Conservation (phyloP, 2,329 filamentous ascomycete genomes). For the Incumbomyces lentus region DNA sequence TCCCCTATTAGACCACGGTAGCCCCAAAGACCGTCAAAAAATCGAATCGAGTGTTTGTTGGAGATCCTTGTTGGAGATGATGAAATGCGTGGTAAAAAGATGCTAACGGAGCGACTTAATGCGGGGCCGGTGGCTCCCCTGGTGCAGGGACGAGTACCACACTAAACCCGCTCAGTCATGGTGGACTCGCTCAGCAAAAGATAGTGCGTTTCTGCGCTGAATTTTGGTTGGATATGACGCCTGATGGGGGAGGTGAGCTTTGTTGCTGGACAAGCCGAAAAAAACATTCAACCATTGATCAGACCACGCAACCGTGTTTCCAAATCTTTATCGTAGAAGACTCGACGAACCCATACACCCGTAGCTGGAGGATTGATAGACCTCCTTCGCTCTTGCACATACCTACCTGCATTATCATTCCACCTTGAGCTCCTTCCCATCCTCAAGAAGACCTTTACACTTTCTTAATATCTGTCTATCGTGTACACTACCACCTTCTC, state of each 20-base stretch:
- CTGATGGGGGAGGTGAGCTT: conserved; percentile 1
- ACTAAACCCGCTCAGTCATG: not conserved
- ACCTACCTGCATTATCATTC: too few species aligned
- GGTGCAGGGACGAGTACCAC: too few species aligned
- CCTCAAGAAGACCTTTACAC: too few species aligned
- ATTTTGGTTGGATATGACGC: not conserved
- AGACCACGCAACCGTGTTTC: conserved; percentile 1
- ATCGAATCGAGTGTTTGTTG: too few species aligned
- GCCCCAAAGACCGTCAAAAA: not conserved
- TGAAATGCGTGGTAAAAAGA: too few species aligned
- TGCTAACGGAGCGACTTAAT: too few species aligned
- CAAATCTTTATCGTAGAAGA: too few species aligned
- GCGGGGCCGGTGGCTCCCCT: too few species aligned
- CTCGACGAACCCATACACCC: not conserved
- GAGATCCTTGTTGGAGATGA: too few species aligned
- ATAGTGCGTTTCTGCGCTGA: not conserved
- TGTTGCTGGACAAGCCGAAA: not conserved
- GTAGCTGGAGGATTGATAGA: conserved; percentile 1
- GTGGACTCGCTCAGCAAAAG: not conserved
- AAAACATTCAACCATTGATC: not conserved
- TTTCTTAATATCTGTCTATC: not conserved
- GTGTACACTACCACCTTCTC: conserved; percentile 3
- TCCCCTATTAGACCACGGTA: not conserved
- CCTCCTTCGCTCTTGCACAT: not conserved
- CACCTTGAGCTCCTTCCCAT: too few species aligned